phyloP scores from a whole-genome alignment of 2,329 filamentous ascomycete species.

The Capronia coronata region DNA sequence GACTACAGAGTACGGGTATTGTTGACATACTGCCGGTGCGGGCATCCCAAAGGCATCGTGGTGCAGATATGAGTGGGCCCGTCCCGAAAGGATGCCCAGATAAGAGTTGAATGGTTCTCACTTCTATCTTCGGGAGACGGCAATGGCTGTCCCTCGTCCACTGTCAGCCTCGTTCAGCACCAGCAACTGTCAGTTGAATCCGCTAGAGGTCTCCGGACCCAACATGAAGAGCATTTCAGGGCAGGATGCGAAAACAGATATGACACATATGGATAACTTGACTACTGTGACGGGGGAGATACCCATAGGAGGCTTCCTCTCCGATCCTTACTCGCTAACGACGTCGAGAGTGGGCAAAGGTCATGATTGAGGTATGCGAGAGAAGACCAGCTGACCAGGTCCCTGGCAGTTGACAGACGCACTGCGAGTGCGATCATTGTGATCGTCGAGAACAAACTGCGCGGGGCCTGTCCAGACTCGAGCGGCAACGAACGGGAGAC shows the following conservation, averaged over 20 bases:
- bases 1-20: conserved; percentile 1
- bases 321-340: conserved; percentile 7
- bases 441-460: not conserved
- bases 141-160: too few relatives aligned
- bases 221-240: not conserved
- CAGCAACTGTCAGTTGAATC: not conserved
- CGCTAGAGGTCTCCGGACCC: not conserved
- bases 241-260: not conserved
- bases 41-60: conserved; percentile 2
- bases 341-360: conserved; percentile 7
- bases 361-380: conserved; percentile 5
- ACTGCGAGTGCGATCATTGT: not conserved
- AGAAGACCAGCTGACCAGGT: conserved; percentile 10
- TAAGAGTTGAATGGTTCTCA: not conserved
- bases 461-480: not conserved
- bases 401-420: not conserved
- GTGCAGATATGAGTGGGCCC: conserved; percentile 10
- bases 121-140: not conserved
- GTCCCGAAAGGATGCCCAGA: conserved; percentile 2
- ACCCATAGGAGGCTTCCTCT: not conserved
- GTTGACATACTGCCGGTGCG: conserved; percentile 11
- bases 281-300: not conserved
- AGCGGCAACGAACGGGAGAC: not conserved
- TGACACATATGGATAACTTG: not conserved
- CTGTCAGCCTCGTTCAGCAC: not conserved